Percentiles rank a stretch among this genome's conserved stretches.
These are phyloP conservation scores for Phlyctochytrium planicorne DNA, from an alignment of 192 early-diverging fungal genomes.

Conservation along the genomic window DNA sequence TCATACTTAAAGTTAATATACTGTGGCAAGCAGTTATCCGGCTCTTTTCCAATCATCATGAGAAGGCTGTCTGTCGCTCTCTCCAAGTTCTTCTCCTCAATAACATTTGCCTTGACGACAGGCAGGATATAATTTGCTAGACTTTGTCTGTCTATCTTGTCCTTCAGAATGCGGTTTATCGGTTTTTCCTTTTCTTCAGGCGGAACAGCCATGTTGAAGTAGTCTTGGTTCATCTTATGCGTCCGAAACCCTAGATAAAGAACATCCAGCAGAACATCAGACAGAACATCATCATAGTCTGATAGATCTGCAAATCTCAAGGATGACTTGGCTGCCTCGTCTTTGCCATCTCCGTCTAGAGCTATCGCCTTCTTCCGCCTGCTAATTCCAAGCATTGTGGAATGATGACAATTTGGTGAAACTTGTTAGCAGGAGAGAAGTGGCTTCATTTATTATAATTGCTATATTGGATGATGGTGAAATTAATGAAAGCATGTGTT, in stretches of 20 bases:
- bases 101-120: constrained; percentile 9
- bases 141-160: neutral
- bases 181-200: neutral
- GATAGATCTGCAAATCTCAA: constrained; percentile 38
- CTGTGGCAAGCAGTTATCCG: no score
- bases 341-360: neutral
- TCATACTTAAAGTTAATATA: no score
- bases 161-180: neutral
- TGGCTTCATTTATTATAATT: no score
- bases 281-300: constrained; percentile 48
- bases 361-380: no score
- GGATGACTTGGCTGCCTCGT: no score
- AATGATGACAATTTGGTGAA: neutral
- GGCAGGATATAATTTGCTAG: neutral
- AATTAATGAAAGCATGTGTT: constrained; percentile 48
- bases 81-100: constrained; percentile 11
- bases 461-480: no score
- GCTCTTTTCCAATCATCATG: no score
- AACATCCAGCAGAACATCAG: constrained; percentile 44
- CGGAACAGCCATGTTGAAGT: constrained; percentile 11
- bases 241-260: constrained; percentile 45
- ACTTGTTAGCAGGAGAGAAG: no score
- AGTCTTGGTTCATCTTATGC: constrained; percentile 50
- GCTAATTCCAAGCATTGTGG: neutral
- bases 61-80: neutral